These are phyloP conservation scores for Candida orba DNA, from an alignment of 805 yeast species.

Conservation along the genomic window DNA sequence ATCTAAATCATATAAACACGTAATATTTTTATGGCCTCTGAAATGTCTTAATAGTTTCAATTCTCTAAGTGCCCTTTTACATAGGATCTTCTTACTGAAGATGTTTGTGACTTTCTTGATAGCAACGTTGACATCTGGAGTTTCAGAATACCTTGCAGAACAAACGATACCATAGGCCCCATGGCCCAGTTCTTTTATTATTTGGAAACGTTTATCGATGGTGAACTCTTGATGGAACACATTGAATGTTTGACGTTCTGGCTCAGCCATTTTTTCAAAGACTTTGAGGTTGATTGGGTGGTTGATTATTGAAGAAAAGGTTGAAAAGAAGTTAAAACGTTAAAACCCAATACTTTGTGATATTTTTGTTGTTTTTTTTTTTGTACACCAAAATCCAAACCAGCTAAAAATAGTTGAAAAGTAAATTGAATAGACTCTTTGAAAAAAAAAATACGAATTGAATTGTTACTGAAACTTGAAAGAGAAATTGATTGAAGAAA, in stretches of 20 bases:
- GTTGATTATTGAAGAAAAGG: too few species aligned
- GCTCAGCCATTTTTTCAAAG: slow-evolving; percentile 16
- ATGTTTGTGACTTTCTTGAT: slow-evolving; percentile 94
- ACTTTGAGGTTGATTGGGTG: background rate
- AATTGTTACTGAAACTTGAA: too few species aligned
- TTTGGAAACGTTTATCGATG: slow-evolving; percentile 80
- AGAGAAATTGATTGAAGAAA: too few species aligned
- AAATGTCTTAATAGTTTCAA: slow-evolving; percentile 85
- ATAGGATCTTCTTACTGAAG: slow-evolving; percentile 81
- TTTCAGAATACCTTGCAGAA: slow-evolving; percentile 75
- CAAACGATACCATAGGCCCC: slow-evolving; percentile 98
- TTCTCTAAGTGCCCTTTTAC: slow-evolving; percentile 89
- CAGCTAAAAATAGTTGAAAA: too few species aligned
- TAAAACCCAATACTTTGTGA: too few species aligned
- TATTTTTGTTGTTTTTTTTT: too few species aligned
- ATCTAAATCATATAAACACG: slow-evolving; percentile 91
- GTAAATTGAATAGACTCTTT: too few species aligned
- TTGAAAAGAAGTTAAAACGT: too few species aligned
- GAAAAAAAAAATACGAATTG: too few species aligned
- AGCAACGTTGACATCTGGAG: slow-evolving; percentile 78
- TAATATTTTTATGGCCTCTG: slow-evolving; percentile 93
- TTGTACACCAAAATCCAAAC: too few species aligned
- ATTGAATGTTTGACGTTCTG: slow-evolving; percentile 44
- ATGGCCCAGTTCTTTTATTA: slow-evolving; percentile 91
- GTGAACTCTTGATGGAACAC: slow-evolving; percentile 89